phyloP scores from a whole-genome alignment of 192 early-diverging fungal genomes.

The Coemansia sp. region DNA sequence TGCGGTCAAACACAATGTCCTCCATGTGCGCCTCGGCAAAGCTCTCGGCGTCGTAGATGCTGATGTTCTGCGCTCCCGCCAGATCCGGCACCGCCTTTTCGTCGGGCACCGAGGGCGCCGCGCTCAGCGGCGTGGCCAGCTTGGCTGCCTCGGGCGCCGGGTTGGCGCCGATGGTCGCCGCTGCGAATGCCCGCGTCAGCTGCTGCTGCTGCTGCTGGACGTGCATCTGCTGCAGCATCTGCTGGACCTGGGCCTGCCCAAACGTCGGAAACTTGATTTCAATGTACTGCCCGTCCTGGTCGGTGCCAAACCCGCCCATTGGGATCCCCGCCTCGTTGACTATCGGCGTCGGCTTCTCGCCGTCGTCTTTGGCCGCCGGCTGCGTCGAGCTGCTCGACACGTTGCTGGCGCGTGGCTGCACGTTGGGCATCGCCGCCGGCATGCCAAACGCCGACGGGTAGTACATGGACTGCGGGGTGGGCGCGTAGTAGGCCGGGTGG shows the following conservation, averaged over 20 bases:
- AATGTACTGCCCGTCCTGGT: conserved; percentile 49
- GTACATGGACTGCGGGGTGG: conserved; percentile 24
- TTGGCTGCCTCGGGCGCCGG: not conserved
- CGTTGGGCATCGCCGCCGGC: conserved; percentile 3
- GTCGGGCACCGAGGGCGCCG: conserved; percentile 2
- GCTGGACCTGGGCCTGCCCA: conserved; percentile 47
- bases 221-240: conserved; percentile 51
- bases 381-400: conserved; percentile 4
- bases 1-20: conserved; percentile 45
- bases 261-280: conserved; percentile 53
- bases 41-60: conserved; percentile 43
- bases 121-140: conserved; percentile 17
- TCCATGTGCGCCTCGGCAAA: conserved; percentile 47
- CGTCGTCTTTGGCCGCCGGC: not conserved
- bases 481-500: conserved; percentile 35
- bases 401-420: conserved; percentile 26
- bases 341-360: conserved; percentile 21
- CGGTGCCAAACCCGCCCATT: conserved; percentile 37
- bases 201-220: conserved; percentile 20
- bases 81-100: not conserved
- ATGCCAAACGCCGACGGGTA: conserved; percentile 36
- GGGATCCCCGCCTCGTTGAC: conserved; percentile 28
- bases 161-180: conserved; percentile 7
- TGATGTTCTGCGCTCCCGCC: conserved; percentile 28
- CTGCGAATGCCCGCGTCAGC: conserved; percentile 6